Evolutionary conservation across 73 alveolate genomes (phyloP), one percentile per base, ranked within the genome.

Genomic region (Stentor roeselii): DNA sequence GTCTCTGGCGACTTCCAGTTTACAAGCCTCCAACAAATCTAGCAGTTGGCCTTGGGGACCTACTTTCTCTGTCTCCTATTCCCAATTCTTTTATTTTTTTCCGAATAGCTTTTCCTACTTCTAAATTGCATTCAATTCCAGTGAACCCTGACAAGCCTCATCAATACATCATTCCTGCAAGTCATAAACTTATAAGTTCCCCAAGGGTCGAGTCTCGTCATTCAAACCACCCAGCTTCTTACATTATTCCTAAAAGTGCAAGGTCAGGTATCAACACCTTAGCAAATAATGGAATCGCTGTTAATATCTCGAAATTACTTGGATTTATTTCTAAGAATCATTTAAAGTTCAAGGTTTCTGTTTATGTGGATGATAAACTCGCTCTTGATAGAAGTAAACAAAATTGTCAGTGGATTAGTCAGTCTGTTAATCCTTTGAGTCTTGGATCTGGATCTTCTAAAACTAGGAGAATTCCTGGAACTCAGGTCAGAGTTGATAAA

Each of bases 21-120:
- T 94, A 94, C 82, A 90, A 83, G 61, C 92, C 95, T 3, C 94
- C 93, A 39, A 94, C 98, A 41, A 86, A 87, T 37, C 89, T 93
- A n/a, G 89, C 89, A 27, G 39, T 92, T 0, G 93, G 90, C 38
- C 88, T 87, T 40, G 89, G 94, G 41, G 97, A 92, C 74, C 92
- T 94, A 0, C 42, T 78, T 59, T 90, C 86, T 27, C 89, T 92
- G 27, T 86, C 75, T 31, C 95, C 95, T 0, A 78, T 90, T 14
- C 94, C 85, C 36, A 88, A 88, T 74, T 75, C 90, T 6, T 76
- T 87, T 83, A 41, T 92, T 35, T 92, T 87, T 78, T 60, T 86
- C 60, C 85, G 97, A 83, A 84, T 92, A 41, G 95, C 90, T 3
- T 58, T 84, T 21, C 27, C 75, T 36, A 76, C 32, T 39, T 76